Base-by-base conservation (phyloP, 257 asterid species). In the Gentiana dahurica region DNA sequence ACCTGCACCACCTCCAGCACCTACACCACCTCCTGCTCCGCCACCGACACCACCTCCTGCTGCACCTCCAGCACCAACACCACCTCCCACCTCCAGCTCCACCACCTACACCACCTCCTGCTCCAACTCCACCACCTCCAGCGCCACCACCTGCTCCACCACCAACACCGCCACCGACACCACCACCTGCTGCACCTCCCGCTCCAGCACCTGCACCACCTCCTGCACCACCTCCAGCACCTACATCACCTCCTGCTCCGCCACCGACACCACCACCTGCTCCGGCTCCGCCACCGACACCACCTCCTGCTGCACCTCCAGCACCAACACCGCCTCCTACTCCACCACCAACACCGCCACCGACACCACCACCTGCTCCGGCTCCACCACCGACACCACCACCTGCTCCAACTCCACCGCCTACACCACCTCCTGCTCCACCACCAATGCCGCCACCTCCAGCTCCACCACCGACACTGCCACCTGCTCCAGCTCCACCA, bases 401-500 rank as follows among this genome's bases (percentile, higher is more conserved):
- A 24, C 24, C 24, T 24, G 24, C 24, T 24, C 24, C 24, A 24
- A 24, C 24, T 24, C 24, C 24, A 52, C 0, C 69, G 64, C 65
- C 66, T 1, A 48, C 49, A 1, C 71, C 73, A 0, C 44, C 36
- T 2, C 64, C 66, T 3, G 34, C 13, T 10, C 65, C 69, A 8
- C 55, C 74, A 4, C 62, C 70, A 33, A 55, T 4, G 2, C 73
- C 73, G 4, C 67, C 59, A 33, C 43, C 68, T 44, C 53, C 54
- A 39, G 56, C 61, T 37, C 12, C 8, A 4, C 13, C 24, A 24
- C 24, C 24, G 24, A 24, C 24, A 24, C 24, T 1, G 24, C 24
- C 24, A 24, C 24, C 24, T 24, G 24, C 24, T 24, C 24, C 24
- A 24, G 24, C 24, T 24, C 24, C 24, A 24, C 24, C 24, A 24